These are phyloP conservation scores for Sarocladium kiliense DNA, from an alignment of 2,329 filamentous ascomycete genomes.

Conservation along the genomic window DNA sequence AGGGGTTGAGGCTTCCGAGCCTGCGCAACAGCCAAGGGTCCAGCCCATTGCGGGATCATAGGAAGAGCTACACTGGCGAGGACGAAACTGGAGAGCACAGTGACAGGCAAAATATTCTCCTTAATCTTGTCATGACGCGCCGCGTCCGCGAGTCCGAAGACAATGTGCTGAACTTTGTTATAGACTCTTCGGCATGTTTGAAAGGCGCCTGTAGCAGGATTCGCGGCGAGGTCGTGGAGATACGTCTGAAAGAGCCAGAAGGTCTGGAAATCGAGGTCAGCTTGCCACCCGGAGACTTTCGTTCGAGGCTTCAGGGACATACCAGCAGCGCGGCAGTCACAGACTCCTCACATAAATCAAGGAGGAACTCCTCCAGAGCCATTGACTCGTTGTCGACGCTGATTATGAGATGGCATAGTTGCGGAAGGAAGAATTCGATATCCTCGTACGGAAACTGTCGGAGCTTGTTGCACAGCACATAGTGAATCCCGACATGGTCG, in stretches of 20 bases:
- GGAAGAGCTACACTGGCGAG: slow-evolving; percentile 72
- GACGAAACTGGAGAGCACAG: slow-evolving; percentile 74
- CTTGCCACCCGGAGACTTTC: not conserved
- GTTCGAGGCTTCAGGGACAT: slow-evolving; percentile 15
- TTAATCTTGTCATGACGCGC: slow-evolving; percentile 69
- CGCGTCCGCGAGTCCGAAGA: slow-evolving; percentile 71
- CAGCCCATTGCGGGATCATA: slow-evolving; percentile 70
- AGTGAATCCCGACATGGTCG: slow-evolving; percentile 85
- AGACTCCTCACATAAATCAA: slow-evolving; percentile 82
- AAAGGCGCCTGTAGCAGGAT: slow-evolving; percentile 71
- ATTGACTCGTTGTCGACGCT: slow-evolving; percentile 88
- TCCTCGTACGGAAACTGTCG: slow-evolving; percentile 86
- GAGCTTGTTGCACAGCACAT: slow-evolving; percentile 83
- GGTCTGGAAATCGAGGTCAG: slow-evolving; percentile 46
- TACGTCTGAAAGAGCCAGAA: slow-evolving; percentile 91
- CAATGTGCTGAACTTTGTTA: slow-evolving; percentile 84
- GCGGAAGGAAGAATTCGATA: slow-evolving; percentile 87
- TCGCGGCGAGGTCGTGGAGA: slow-evolving; percentile 71
- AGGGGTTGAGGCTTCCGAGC: slow-evolving; percentile 63
- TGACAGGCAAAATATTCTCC: slow-evolving; percentile 76
- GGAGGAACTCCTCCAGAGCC: slow-evolving; percentile 81
- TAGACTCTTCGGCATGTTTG: slow-evolving; percentile 79
- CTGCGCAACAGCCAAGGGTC: slow-evolving; percentile 76
- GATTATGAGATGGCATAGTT: slow-evolving; percentile 82
- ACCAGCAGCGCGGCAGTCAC: slow-evolving; percentile 80